Percentiles rank a stretch among this genome's conserved stretches.
These are phyloP conservation scores for Aspergillus sp. DNA, from an alignment of 2,329 filamentous ascomycete species.

Conservation along the genomic window DNA sequence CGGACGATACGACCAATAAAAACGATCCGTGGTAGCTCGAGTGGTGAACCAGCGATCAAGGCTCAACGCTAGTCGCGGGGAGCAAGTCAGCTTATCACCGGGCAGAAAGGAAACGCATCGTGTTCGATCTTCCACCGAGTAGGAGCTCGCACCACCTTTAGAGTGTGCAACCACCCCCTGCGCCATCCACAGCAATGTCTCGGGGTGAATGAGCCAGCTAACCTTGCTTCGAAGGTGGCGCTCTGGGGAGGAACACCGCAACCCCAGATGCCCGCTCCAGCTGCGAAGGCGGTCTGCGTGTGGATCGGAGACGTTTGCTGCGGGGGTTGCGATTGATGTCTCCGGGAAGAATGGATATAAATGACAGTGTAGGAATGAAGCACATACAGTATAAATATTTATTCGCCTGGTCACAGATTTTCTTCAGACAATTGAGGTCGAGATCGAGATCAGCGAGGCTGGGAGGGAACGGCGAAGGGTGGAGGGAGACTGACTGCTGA, in stretches of 20 bases:
- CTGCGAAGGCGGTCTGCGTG: conserved; percentile 11
- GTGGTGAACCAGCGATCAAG: conserved; percentile 6
- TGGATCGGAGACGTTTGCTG: background rate
- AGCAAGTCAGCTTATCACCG: conserved; percentile 6
- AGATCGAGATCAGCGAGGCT: background rate
- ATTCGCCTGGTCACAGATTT: background rate
- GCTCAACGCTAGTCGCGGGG: conserved; percentile 11
- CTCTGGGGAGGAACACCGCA: background rate
- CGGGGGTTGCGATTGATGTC: background rate
- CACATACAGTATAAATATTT: conserved; percentile 39
- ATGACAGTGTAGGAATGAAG: background rate
- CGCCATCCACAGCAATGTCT: background rate
- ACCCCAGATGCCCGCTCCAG: background rate
- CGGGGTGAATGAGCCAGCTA: background rate
- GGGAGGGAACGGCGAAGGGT: background rate
- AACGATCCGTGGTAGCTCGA: conserved; percentile 26
- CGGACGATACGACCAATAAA: conserved; percentile 21
- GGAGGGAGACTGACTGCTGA: conserved; percentile 1
- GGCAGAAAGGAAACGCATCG: background rate
- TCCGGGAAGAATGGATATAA: background rate
- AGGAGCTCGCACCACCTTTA: background rate
- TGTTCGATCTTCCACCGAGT: background rate
- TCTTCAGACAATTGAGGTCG: background rate
- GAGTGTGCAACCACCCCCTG: background rate
- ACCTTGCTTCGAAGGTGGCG: background rate